Conservation (phyloP, 2,329 filamentous ascomycete species). For the Calonectria pseudoturangicola region DNA sequence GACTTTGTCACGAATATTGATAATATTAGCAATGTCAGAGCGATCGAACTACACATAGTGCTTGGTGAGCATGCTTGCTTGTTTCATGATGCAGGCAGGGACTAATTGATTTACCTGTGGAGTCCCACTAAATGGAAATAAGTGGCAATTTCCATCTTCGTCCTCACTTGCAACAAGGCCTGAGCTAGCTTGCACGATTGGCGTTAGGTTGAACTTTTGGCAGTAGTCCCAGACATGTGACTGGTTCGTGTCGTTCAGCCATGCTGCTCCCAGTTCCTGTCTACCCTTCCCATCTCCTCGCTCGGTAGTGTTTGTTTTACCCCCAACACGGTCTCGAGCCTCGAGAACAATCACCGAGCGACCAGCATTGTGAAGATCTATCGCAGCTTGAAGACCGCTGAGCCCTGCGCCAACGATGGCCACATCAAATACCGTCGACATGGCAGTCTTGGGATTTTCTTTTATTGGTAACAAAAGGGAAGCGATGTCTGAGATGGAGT, state of each 20-base stretch:
- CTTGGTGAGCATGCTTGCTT: not conserved
- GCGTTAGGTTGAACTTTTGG: slow-evolving; percentile 27
- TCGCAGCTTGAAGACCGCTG: slow-evolving; percentile 38
- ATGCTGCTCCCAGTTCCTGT: slow-evolving; percentile 32
- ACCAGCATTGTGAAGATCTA: slow-evolving; percentile 31
- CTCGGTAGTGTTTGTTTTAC: slow-evolving; percentile 27
- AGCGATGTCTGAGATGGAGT: no score
- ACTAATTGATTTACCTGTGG: slow-evolving; percentile 3
- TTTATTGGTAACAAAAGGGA: no score
- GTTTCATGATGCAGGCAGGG: not conserved
- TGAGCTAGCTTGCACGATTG: slow-evolving; percentile 22
- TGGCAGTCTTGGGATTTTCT: not conserved
- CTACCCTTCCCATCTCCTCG: slow-evolving; percentile 22
- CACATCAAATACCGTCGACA: not conserved
- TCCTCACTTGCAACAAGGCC: slow-evolving; percentile 32
- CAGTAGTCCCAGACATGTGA: slow-evolving; percentile 34
- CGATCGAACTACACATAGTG: not conserved
- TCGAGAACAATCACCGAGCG: slow-evolving; percentile 29
- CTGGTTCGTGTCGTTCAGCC: slow-evolving; percentile 39
- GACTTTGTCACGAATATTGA: not conserved
- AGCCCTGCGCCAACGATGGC: slow-evolving; percentile 9
- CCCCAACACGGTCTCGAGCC: slow-evolving; percentile 33
- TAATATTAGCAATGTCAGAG: not conserved
- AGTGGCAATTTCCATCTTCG: slow-evolving; percentile 28
- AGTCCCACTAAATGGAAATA: slow-evolving; percentile 28